Percentiles rank a stretch among this genome's conserved stretches.
Conservation (phyloP, 129 eudicot genomes). For the Lonicera japonica region DNA sequence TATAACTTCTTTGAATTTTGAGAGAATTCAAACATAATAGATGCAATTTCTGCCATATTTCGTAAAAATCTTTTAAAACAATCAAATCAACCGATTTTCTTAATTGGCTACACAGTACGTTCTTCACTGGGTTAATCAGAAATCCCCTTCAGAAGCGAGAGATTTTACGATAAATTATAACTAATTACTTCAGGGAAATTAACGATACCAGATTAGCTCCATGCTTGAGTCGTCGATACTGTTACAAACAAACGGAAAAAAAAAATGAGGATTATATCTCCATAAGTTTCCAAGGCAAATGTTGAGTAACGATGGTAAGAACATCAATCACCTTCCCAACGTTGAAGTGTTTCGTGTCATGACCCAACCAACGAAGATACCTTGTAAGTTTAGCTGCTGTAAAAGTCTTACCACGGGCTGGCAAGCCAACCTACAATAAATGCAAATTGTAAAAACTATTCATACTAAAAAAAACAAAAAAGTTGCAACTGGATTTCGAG, state of each 20-base stretch:
- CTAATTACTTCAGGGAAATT: not conserved
- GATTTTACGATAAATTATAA: not conserved
- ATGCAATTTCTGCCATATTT: too few species aligned
- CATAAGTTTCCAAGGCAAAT: constrained; percentile 1
- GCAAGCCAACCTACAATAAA: constrained; percentile 78
- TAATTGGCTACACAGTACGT: too few species aligned
- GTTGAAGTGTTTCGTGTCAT: constrained; percentile 96
- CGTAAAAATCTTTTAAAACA: too few species aligned
- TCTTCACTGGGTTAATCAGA: too few species aligned
- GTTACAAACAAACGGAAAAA: constrained; percentile 26
- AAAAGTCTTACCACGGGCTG: constrained; percentile 99
- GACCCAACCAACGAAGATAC: constrained; percentile 99
- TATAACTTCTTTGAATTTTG: too few species aligned
- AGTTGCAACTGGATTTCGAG: not conserved
- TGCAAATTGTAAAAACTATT: not conserved
- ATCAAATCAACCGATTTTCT: too few species aligned
- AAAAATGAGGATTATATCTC: constrained; percentile 8
- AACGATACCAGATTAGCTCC: constrained; percentile 84
- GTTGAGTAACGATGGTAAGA: not conserved
- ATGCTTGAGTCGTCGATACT: constrained; percentile 95
- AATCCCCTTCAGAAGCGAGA: not conserved
- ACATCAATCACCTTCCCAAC: constrained; percentile 80
- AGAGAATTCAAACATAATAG: too few species aligned
- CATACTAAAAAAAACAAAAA: constrained; percentile 2
- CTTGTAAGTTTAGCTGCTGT: constrained; percentile 97